Percentiles rank a stretch among this genome's conserved stretches.
phyloP scores from a whole-genome alignment of 2,329 filamentous ascomycete genomes.

The Cercospora zeina region DNA sequence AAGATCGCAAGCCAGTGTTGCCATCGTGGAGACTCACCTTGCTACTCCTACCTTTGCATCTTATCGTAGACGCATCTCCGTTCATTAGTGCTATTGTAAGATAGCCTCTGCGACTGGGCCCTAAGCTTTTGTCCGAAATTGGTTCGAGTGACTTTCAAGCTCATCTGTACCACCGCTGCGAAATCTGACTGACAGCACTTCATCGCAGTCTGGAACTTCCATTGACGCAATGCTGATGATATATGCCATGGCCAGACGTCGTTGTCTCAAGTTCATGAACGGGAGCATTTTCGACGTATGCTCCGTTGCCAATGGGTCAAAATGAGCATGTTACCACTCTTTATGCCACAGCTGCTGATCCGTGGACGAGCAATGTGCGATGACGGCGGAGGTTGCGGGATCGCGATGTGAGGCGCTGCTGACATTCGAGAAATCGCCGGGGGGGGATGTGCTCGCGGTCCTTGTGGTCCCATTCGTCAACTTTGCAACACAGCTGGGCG shows the following conservation, averaged over 20 bases:
- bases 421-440: not conserved
- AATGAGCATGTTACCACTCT: conserved; percentile 1
- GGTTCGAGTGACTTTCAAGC: conserved; percentile 6
- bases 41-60: not conserved
- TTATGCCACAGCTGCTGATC: not conserved
- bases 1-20: not conserved
- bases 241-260: not conserved
- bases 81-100: no score
- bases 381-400: not conserved
- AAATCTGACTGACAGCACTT: not conserved
- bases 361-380: not conserved
- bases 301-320: not conserved
- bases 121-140: conserved; percentile 8
- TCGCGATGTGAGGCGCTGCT: not conserved
- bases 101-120: not conserved
- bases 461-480: not conserved
- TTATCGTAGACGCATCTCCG: not conserved
- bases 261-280: not conserved
- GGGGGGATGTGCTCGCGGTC: not conserved
- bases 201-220: not conserved
- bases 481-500: not conserved
- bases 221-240: not conserved
- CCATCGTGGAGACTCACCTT: not conserved
- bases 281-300: not conserved
- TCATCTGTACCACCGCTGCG: not conserved